Evolutionary conservation across 345 rosid genomes (phyloP).

Genomic region (Citrus medica): DNA sequence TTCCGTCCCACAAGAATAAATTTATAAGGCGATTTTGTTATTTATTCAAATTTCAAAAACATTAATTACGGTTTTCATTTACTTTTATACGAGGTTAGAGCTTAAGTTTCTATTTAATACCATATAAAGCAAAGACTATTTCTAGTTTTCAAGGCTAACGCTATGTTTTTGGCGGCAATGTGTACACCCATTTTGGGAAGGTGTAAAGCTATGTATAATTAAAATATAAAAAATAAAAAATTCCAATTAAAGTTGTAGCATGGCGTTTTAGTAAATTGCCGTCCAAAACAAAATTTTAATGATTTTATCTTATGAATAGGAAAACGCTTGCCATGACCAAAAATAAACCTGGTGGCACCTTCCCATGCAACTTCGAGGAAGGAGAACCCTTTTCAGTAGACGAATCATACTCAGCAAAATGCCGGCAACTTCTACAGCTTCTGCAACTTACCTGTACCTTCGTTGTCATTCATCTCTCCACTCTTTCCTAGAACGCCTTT

Average conservation of each 20-base stretch:
- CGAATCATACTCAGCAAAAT: slow-evolving; percentile 6
- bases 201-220: too few relatives aligned
- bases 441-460: slow-evolving; percentile 17
- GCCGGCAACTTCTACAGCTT: neutral
- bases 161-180: too few relatives aligned
- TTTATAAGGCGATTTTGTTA: too few relatives aligned
- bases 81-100: too few relatives aligned
- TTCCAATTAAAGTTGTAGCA: neutral
- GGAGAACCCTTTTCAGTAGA: slow-evolving; percentile 4
- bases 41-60: too few relatives aligned
- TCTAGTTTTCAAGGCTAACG: too few relatives aligned
- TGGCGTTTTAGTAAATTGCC: slow-evolving; percentile 3
- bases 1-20: too few relatives aligned
- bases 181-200: too few relatives aligned
- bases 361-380: slow-evolving; percentile 55
- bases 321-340: slow-evolving; percentile 13
- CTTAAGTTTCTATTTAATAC: too few relatives aligned
- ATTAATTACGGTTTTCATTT: too few relatives aligned
- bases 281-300: neutral
- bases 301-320: neutral
- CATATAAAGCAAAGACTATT: too few relatives aligned
- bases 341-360: slow-evolving; percentile 5
- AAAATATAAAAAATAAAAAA: too few relatives aligned
- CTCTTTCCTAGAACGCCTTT: slow-evolving; percentile 15
- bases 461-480: slow-evolving; percentile 22